Percentiles rank a stretch among this genome's conserved stretches.
Conservation (phyloP, 1,284 basidiomycete genomes). For the Omphalotus olearius region DNA sequence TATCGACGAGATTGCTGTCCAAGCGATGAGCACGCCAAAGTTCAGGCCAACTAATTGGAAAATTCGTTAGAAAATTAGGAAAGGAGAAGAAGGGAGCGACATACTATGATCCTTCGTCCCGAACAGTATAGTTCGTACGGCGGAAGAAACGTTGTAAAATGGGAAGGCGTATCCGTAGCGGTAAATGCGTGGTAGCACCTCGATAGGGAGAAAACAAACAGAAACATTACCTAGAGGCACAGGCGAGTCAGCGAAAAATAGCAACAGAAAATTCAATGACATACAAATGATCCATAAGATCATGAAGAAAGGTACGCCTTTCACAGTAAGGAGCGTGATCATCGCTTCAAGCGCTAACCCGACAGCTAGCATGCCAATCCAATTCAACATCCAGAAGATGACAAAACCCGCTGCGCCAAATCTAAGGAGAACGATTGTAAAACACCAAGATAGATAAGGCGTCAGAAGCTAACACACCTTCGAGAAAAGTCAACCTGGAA, state of each 20-base stretch:
- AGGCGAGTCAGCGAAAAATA: constrained; percentile 1
- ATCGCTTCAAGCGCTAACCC: constrained; percentile 63
- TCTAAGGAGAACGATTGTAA: constrained; percentile 18
- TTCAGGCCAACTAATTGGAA: constrained; percentile 46
- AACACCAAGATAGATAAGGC: neutral
- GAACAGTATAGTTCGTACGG: constrained; percentile 65
- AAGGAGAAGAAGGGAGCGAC: constrained; percentile 18
- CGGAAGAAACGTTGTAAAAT: constrained; percentile 65
- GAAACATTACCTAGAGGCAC: constrained; percentile 57
- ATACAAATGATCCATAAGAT: constrained; percentile 64
- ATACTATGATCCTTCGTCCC: constrained; percentile 57
- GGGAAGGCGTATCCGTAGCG: constrained; percentile 66
- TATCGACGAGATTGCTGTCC: constrained; percentile 48
- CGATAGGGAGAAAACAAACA: constrained; percentile 58
- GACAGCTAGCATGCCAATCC: constrained; percentile 51
- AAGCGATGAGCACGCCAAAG: constrained; percentile 55
- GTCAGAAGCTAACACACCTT: constrained; percentile 25
- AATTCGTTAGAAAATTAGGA: neutral
- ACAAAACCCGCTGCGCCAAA: constrained; percentile 61
- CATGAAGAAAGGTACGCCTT: constrained; percentile 58
- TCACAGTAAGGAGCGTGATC: constrained; percentile 49
- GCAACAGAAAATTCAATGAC: constrained; percentile 20
- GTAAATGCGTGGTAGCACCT: constrained; percentile 63
- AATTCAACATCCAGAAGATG: constrained; percentile 74
- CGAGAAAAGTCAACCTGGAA: constrained; percentile 59